These are phyloP conservation scores for Halteria grandinella DNA, from an alignment of 73 alveolate genomes.

Conservation along the genomic window DNA sequence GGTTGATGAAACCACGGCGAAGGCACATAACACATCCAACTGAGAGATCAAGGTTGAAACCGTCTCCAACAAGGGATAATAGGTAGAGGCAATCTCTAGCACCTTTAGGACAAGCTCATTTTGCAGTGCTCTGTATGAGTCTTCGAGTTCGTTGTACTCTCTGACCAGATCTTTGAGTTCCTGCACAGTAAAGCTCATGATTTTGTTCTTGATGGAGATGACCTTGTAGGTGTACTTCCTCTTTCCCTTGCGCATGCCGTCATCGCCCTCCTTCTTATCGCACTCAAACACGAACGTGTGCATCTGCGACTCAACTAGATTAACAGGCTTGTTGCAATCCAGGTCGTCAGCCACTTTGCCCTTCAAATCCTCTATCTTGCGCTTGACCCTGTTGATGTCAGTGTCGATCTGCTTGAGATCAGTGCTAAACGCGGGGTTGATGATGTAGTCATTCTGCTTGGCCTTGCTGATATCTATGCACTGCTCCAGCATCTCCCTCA, in stretches of 20 bases:
- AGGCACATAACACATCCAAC: slow-evolving; percentile 82
- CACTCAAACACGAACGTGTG: slow-evolving; percentile 82
- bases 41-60: slow-evolving; percentile 67
- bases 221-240: slow-evolving; percentile 64
- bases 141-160: slow-evolving; percentile 68
- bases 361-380: slow-evolving; percentile 76
- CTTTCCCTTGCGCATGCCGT: slow-evolving; percentile 65
- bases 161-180: slow-evolving; percentile 77
- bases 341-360: slow-evolving; percentile 68
- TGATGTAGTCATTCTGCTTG: slow-evolving; percentile 75
- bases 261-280: slow-evolving; percentile 82
- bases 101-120: slow-evolving; percentile 76
- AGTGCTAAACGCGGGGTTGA: slow-evolving; percentile 80
- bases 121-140: slow-evolving; percentile 59
- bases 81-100: slow-evolving; percentile 79
- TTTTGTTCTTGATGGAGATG: slow-evolving; percentile 77
- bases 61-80: slow-evolving; percentile 77
- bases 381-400: slow-evolving; percentile 64
- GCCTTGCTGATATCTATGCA: slow-evolving; percentile 82
- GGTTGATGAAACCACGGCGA: slow-evolving; percentile 73
- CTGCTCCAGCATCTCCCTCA: slow-evolving; percentile 78
- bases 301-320: slow-evolving; percentile 68
- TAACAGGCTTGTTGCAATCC: slow-evolving; percentile 52
- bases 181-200: slow-evolving; percentile 71
- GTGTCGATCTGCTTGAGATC: slow-evolving; percentile 69